Base-by-base conservation (phyloP, 306 rosid species). In the Dryas octopetala region DNA sequence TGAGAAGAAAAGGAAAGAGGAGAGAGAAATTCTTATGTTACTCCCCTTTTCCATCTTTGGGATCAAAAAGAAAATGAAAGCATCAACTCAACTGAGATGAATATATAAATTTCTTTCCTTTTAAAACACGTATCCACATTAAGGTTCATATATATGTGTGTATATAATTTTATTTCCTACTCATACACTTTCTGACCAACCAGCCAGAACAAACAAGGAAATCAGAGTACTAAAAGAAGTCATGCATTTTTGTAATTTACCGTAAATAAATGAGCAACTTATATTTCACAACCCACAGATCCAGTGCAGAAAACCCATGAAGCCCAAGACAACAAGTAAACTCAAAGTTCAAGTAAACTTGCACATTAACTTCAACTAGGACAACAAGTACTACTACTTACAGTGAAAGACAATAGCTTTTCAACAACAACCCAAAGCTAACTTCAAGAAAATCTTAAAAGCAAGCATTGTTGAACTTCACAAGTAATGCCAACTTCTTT, bases 371-470 rank as follows among this genome's bases (percentile, higher is more conserved):
- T 83, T 86, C 84, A 91, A 71, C 61, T 63, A 32, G 38, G 38
- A 32, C 38, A 38, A 19, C 63, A 53, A 23, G 66, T 45, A 79
- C 88, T 49, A 76, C 84, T 43, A 66, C 70, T 49, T 49, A 77
- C 69, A 41, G 26, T 7, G 60, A 62, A 63, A 76, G 71, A 49
- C 48, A 19, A 59, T 62, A 73, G 13, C 41, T 71, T 79, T 78
- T 81, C 85, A 47, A 77, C 81, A 86, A 87, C 96, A 64, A 88
- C 88, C 83, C 71, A 12, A 75, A 73, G 87, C 91, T 80, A 83
- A 90, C 88, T 11, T 47, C 11, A 5, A 62, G 60, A 79, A 80
- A 78, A 86, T 4, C 59, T 51, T 70, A 59, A 47, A 45, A 57
- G 41, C 61, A 19, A 76, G 58, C 67, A 76, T 68, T 75, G 81